Evolutionary conservation across 2,329 filamentous ascomycete species (phyloP).

Genomic region (Cordyceps militaris): DNA sequence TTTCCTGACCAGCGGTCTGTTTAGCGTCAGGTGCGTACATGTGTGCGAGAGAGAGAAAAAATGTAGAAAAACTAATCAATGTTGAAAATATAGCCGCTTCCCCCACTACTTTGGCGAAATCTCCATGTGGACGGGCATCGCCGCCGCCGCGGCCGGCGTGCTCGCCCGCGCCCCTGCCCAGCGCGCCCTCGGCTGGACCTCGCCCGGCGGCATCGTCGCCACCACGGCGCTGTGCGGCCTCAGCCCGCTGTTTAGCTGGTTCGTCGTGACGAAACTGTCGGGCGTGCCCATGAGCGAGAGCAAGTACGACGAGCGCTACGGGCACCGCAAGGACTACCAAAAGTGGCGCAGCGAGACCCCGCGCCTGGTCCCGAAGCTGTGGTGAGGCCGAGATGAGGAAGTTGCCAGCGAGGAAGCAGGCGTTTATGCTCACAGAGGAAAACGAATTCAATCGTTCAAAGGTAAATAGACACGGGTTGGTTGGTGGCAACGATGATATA

Average conservation of each 20-base stretch:
- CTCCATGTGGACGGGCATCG: slow-evolving; percentile 62
- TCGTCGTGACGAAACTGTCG: slow-evolving; percentile 55
- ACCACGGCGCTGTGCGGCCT: slow-evolving; percentile 41
- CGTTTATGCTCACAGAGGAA: neutral
- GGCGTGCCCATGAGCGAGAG: slow-evolving; percentile 60
- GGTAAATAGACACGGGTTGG: too few species aligned
- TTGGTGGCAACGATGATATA: too few species aligned
- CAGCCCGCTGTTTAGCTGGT: slow-evolving; percentile 58
- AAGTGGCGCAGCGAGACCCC: slow-evolving; percentile 62
- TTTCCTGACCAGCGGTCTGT: slow-evolving; percentile 58
- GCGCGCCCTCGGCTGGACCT: slow-evolving; percentile 48
- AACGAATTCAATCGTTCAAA: too few species aligned
- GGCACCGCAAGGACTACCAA: slow-evolving; percentile 57
- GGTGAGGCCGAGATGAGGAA: slow-evolving; percentile 16
- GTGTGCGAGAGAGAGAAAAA: slow-evolving; percentile 12
- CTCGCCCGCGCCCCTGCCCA: slow-evolving; percentile 48
- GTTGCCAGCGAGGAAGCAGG: neutral
- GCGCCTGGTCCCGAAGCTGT: slow-evolving; percentile 56
- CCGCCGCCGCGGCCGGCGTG: slow-evolving; percentile 49
- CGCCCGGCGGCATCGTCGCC: slow-evolving; percentile 26
- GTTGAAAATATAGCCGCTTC: slow-evolving; percentile 38
- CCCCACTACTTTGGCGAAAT: slow-evolving; percentile 70
- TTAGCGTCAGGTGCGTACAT: slow-evolving; percentile 48
- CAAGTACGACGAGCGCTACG: slow-evolving; percentile 61
- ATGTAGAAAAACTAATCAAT: neutral